Conservation (phyloP, 192 early-diverging fungal genomes). For the Coemansia sp. region DNA sequence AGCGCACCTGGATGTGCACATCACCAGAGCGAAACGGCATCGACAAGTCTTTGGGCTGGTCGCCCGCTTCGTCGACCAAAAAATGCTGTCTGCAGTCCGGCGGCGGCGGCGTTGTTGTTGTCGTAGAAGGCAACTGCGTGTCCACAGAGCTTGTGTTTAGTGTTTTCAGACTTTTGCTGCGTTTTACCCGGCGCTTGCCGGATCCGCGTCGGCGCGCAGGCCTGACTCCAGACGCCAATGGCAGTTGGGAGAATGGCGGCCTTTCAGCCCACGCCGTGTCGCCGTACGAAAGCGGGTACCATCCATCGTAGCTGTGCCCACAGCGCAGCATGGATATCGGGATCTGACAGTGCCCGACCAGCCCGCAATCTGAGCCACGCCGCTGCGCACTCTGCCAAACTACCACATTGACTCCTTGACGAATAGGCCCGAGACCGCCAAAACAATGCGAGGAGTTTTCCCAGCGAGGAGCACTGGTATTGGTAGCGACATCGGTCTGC, state of each 20-base stretch:
- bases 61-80: not conserved
- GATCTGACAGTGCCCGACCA: slow-evolving; percentile 42
- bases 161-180: not conserved
- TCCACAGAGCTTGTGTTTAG: not conserved
- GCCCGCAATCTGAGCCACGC: not conserved
- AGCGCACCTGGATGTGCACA: slow-evolving; percentile 42
- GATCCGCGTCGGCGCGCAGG: slow-evolving; percentile 13
- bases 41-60: too few relatives aligned
- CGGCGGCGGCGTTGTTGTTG: not conserved
- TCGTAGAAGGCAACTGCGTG: too few relatives aligned
- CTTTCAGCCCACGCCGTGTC: slow-evolving; percentile 7
- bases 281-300: slow-evolving; percentile 48
- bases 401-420: slow-evolving; percentile 17
- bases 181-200: not conserved
- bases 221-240: slow-evolving; percentile 14
- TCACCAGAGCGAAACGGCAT: slow-evolving; percentile 48
- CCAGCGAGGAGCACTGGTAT: slow-evolving; percentile 2
- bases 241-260: slow-evolving; percentile 15
- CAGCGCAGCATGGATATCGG: slow-evolving; percentile 33
- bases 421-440: slow-evolving; percentile 29
- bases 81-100: not conserved
- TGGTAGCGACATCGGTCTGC: slow-evolving; percentile 12
- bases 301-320: slow-evolving; percentile 40
- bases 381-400: slow-evolving; percentile 11
- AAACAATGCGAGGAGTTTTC: slow-evolving; percentile 25